Conservation (phyloP, 2,329 filamentous ascomycete genomes). For the Colletotrichum sp. region DNA sequence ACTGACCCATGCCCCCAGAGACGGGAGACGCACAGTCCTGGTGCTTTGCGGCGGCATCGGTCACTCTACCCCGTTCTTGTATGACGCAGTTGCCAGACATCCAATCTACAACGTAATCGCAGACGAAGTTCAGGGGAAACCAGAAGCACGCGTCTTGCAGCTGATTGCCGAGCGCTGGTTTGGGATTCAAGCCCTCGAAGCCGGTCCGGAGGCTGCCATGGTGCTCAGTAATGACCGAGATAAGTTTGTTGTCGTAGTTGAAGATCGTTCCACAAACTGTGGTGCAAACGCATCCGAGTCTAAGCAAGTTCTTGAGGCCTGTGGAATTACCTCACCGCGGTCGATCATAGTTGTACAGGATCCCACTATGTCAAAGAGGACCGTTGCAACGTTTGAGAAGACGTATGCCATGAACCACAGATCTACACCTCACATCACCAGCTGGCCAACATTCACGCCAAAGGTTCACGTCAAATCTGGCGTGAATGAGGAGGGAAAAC, state of each 20-base stretch:
- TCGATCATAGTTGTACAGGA: slow-evolving; percentile 45
- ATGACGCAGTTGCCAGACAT: slow-evolving; percentile 40
- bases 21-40: slow-evolving; percentile 23
- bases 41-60: slow-evolving; percentile 50
- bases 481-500: neutral
- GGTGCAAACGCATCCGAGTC: slow-evolving; percentile 45
- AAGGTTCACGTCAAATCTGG: neutral
- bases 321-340: slow-evolving; percentile 24
- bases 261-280: slow-evolving; percentile 50
- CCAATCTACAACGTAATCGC: slow-evolving; percentile 29
- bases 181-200: neutral
- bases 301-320: slow-evolving; percentile 35
- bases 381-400: slow-evolving; percentile 44
- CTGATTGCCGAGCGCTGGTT: slow-evolving; percentile 36
- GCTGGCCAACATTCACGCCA: slow-evolving; percentile 18
- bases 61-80: slow-evolving; percentile 47
- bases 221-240: neutral
- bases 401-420: slow-evolving; percentile 29
- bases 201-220: neutral
- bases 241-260: slow-evolving; percentile 35
- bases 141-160: slow-evolving; percentile 44
- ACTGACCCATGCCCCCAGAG: neutral
- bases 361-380: slow-evolving; percentile 48
- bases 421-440: neutral
- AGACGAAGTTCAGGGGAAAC: slow-evolving; percentile 32